phyloP scores from a whole-genome alignment of 768 basidiomycete species.

The Crepidotus variabilis region DNA sequence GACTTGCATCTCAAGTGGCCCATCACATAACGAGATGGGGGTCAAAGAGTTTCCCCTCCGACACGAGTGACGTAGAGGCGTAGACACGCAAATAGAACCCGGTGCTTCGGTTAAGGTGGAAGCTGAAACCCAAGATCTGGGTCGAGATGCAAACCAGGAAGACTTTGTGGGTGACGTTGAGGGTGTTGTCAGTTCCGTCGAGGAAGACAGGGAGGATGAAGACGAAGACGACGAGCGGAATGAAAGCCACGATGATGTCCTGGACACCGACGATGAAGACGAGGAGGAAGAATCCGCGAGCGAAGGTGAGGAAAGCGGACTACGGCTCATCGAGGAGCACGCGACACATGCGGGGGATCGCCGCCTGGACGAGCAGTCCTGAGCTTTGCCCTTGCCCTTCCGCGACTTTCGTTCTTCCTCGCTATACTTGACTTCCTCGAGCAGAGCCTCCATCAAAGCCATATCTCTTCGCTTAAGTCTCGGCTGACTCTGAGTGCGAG shows the following conservation, averaged over 20 bases:
- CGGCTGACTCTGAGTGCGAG: conserved; percentile 18
- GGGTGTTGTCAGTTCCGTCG: conserved; percentile 32
- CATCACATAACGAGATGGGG: conserved; percentile 32
- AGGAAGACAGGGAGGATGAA: conserved; percentile 26
- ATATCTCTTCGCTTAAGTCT: conserved; percentile 17
- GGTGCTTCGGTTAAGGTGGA: conserved; percentile 3
- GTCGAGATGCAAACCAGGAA: conserved; percentile 22
- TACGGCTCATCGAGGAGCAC: conserved; percentile 12
- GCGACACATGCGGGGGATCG: conserved; percentile 16
- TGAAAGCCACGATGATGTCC: conserved; percentile 28
- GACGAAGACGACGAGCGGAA: conserved; percentile 17
- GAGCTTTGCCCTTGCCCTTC: conserved; percentile 29
- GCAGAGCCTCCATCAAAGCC: conserved; percentile 41
- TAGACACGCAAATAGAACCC: conserved; percentile 2
- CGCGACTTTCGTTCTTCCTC: conserved; percentile 31
- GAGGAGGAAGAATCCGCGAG: conserved; percentile 10
- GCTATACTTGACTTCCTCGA: conserved; percentile 40
- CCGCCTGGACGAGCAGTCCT: conserved; percentile 17
- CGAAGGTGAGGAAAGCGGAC: conserved; percentile 17
- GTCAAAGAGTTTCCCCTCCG: conserved; percentile 31
- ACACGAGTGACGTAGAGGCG: conserved; percentile 28
- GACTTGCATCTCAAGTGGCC: conserved; percentile 23
- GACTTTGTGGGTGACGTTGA: conserved; percentile 30
- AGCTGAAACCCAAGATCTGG: conserved; percentile 16
- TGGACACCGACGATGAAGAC: conserved; percentile 21